These are phyloP conservation scores for Saccharum spontaneum DNA, from an alignment of 176 grass and related monocot species.

Conservation along the genomic window DNA sequence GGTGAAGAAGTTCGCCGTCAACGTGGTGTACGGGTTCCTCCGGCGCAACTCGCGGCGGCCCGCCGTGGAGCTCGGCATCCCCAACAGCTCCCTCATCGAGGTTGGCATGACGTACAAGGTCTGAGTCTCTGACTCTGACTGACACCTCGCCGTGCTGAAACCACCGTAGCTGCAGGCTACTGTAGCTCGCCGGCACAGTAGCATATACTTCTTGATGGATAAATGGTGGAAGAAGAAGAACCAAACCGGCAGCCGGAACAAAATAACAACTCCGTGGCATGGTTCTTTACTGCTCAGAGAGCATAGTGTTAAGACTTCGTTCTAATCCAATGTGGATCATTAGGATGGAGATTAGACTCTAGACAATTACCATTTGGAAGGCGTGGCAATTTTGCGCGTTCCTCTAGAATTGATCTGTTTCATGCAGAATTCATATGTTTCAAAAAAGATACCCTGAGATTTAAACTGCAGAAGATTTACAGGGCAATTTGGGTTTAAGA, in stretches of 20 bases:
- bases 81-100: constrained; percentile 78
- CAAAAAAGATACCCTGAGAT: too few relatives aligned
- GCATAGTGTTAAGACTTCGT: neutral
- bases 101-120: constrained; percentile 85
- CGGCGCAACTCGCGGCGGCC: constrained; percentile 82
- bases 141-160: neutral
- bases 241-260: neutral
- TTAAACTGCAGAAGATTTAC: neutral
- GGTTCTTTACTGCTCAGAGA: neutral
- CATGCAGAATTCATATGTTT: too few relatives aligned
- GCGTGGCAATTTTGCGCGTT: neutral
- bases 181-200: neutral
- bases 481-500: neutral
- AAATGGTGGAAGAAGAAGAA: too few relatives aligned
- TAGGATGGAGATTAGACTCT: too few relatives aligned
- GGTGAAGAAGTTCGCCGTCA: constrained; percentile 72
- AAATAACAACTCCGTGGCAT: neutral
- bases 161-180: neutral
- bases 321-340: too few relatives aligned
- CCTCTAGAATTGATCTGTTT: neutral
- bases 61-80: constrained; percentile 66
- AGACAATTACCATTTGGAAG: neutral
- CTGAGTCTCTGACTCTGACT: neutral
- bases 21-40: constrained; percentile 83
- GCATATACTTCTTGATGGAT: neutral